Evolutionary conservation across 108 stramenopile species (phyloP).

Genomic region (Cylindrotheca fusiformis): DNA sequence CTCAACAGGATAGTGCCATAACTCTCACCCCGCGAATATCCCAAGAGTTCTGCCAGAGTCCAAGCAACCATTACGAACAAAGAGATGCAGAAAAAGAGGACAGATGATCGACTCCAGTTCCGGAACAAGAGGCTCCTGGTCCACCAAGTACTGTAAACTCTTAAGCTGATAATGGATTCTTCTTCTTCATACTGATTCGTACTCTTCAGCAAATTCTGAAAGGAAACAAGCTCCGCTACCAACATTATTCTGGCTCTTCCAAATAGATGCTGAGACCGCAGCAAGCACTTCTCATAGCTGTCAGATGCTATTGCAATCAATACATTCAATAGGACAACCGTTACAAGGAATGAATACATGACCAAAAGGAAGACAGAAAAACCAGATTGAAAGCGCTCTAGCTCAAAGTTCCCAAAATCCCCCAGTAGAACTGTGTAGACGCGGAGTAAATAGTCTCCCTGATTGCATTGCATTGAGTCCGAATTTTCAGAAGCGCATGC

Average conservation of each 20-base stretch:
- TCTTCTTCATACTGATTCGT: neutral
- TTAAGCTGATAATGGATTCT: neutral
- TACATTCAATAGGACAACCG: slow-evolving; percentile 61
- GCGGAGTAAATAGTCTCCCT: slow-evolving; percentile 48
- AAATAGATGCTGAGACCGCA: slow-evolving; percentile 45
- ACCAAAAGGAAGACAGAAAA: slow-evolving; percentile 45
- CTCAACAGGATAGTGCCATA: slow-evolving; percentile 33
- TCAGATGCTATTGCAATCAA: slow-evolving; percentile 78
- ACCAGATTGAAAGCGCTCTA: slow-evolving; percentile 30
- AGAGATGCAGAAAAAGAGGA: slow-evolving; percentile 45
- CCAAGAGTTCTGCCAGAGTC: slow-evolving; percentile 45
- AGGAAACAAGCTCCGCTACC: slow-evolving; percentile 60
- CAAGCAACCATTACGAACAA: slow-evolving; percentile 36
- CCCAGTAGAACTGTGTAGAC: slow-evolving; percentile 53
- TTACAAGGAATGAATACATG: slow-evolving; percentile 44
- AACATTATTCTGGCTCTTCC: slow-evolving; percentile 53
- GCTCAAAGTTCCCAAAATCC: slow-evolving; percentile 39
- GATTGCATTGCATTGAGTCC: slow-evolving; percentile 27
- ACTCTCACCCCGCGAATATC: slow-evolving; percentile 21
- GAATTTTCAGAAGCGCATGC: slow-evolving; percentile 27
- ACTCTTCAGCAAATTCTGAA: slow-evolving; percentile 44
- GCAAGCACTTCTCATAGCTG: slow-evolving; percentile 57
- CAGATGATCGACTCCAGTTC: slow-evolving; percentile 43
- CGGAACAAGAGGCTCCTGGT: slow-evolving; percentile 1
- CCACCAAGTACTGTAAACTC: slow-evolving; percentile 31